Conservation (phyloP, 169 alveolate genomes). For the Hepatocystis sp. region DNA sequence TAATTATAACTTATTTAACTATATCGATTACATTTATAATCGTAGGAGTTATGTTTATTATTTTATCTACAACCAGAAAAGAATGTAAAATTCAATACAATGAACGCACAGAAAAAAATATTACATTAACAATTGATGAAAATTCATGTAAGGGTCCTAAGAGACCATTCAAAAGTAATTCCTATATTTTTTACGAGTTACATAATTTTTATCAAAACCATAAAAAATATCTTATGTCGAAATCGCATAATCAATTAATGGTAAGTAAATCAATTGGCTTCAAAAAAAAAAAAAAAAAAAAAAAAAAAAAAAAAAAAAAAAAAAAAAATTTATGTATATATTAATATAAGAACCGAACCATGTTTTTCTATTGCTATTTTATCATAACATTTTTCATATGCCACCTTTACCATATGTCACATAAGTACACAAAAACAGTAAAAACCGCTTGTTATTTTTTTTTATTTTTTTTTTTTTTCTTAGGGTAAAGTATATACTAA, state of each 20-base stretch:
- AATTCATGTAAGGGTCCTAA: conserved; percentile 56
- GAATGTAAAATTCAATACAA: conserved; percentile 76
- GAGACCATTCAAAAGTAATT: conserved; percentile 59
- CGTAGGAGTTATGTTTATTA: conserved; percentile 65
- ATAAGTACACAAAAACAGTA: no score
- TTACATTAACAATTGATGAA: conserved; percentile 37
- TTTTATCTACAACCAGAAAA: conserved; percentile 43
- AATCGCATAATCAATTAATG: conserved; percentile 81
- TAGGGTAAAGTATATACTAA: conserved; percentile 77
- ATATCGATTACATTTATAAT: conserved; percentile 21
- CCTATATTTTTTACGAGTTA: conserved; percentile 79
- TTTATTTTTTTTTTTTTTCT: neutral
- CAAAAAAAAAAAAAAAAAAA: no score
- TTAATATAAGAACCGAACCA: no score
- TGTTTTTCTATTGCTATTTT: no score
- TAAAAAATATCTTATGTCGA: conserved; percentile 78
- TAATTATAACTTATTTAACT: conserved; percentile 35
- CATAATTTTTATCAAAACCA: conserved; percentile 84
- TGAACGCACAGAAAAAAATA: neutral
- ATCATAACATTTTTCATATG: no score
- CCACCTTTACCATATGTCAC: no score
- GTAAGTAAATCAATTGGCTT: conserved; percentile 14
- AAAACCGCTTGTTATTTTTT: no score
- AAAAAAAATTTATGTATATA: no score
- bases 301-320: no score